These are phyloP conservation scores for Verruconis gallopava DNA, from an alignment of 2,329 filamentous ascomycete species.

Conservation along the genomic window DNA sequence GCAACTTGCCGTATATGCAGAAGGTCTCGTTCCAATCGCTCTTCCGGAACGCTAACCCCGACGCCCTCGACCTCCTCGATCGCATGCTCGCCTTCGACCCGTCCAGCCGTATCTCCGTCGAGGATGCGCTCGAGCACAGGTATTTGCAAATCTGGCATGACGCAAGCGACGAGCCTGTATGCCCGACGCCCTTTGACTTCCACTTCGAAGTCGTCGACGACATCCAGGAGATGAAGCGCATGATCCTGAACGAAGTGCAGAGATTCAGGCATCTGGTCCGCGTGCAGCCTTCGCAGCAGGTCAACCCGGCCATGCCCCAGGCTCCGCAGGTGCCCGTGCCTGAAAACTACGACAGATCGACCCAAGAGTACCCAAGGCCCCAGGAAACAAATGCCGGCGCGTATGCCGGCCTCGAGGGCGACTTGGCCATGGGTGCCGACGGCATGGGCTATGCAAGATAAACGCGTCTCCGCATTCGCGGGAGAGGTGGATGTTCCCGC, in stretches of 20 bases:
- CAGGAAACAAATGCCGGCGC: constrained; percentile 35
- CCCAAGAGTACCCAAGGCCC: constrained; percentile 49
- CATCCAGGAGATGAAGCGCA: constrained; percentile 84
- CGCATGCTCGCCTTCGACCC: constrained; percentile 97
- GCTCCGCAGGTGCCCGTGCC: constrained; percentile 43
- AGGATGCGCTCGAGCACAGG: constrained; percentile 88
- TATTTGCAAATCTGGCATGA: constrained; percentile 99
- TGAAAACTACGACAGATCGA: constrained; percentile 43
- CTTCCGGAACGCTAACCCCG: constrained; percentile 90
- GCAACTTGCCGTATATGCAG: constrained; percentile 87
- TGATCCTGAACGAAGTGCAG: constrained; percentile 92
- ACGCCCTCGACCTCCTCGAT: constrained; percentile 88
- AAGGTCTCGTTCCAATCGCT: constrained; percentile 81
- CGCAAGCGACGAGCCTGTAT: constrained; percentile 85
- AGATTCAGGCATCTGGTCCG: constrained; percentile 58
- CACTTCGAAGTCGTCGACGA: constrained; percentile 97
- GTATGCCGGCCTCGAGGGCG: constrained; percentile 31
- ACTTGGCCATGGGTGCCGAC: constrained; percentile 10
- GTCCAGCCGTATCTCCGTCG: constrained; percentile 81
- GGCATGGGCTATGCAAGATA: constrained; percentile 6
- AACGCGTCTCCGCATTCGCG: no score
- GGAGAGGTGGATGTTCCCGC: no score
- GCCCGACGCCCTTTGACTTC: constrained; percentile 93
- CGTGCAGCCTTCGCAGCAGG: constrained; percentile 19
- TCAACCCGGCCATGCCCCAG: background rate